Evolutionary conservation across 805 yeast genomes (phyloP).

Genomic region (Candida chilensis): DNA sequence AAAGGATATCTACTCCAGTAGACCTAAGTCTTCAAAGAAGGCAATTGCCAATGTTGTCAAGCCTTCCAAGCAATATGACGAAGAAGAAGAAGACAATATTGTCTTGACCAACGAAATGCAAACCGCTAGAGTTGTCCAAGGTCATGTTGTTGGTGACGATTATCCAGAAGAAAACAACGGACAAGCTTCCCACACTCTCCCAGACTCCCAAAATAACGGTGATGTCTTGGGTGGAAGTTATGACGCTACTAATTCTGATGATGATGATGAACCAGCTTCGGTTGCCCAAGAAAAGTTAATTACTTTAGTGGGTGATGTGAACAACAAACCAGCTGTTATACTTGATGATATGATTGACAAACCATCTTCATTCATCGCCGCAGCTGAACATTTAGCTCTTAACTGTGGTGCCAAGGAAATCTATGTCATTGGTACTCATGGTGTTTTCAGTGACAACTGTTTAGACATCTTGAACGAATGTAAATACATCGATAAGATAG

Average conservation of each 20-base stretch:
- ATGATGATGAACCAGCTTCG: constrained; percentile 67
- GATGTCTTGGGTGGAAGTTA: constrained; percentile 76
- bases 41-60: constrained; percentile 19
- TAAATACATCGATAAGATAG: constrained; percentile 80
- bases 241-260: constrained; percentile 81
- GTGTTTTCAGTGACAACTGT: constrained; percentile 83
- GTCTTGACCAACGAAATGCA: constrained; percentile 75
- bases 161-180: constrained; percentile 21
- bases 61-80: constrained; percentile 22
- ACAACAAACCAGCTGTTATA: constrained; percentile 84
- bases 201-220: constrained; percentile 1
- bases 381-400: constrained; percentile 93
- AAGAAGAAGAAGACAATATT: constrained; percentile 55
- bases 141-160: constrained; percentile 93
- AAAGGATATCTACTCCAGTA: constrained; percentile 40
- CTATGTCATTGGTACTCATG: constrained; percentile 91
- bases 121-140: constrained; percentile 92
- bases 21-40: constrained; percentile 2
- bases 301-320: constrained; percentile 94
- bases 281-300: constrained; percentile 74
- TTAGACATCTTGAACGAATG: constrained; percentile 71
- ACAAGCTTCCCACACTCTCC: constrained; percentile 5
- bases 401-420: constrained; percentile 95
- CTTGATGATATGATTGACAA: constrained; percentile 97
- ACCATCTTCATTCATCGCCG: constrained; percentile 89